A percentile compares a stretch with the other conserved stretches of the same genome.
phyloP scores from a whole-genome alignment of 495 filamentous ascomycete species.

The Neurospora sp. region DNA sequence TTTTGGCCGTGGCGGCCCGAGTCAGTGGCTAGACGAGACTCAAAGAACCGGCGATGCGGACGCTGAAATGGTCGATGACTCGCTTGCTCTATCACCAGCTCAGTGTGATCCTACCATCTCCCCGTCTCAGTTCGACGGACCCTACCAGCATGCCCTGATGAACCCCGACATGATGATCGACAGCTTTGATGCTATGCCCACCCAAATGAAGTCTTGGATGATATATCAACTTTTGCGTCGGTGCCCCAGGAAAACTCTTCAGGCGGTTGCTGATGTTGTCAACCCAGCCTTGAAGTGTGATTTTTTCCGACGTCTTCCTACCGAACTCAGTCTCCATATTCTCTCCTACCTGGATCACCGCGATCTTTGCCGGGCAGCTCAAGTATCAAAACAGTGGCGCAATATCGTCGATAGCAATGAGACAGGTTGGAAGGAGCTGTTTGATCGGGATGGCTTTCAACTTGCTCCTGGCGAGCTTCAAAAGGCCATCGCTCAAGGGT shows the following conservation, averaged over 20 bases:
- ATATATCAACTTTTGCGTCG: constrained; percentile 91
- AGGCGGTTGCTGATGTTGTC: constrained; percentile 83
- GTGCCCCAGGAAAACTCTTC: constrained; percentile 80
- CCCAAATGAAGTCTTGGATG: constrained; percentile 80
- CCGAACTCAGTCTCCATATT: constrained; percentile 80
- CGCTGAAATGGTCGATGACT: constrained; percentile 2
- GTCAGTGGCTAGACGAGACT: constrained; percentile 18
- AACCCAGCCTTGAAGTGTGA: constrained; percentile 97
- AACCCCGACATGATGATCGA: constrained; percentile 79
- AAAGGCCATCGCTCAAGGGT: constrained; percentile 82
- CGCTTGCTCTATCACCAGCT: not conserved
- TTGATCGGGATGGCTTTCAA: constrained; percentile 71
- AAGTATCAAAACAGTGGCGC: constrained; percentile 92
- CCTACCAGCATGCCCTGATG: constrained; percentile 36
- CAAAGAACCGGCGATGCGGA: constrained; percentile 20
- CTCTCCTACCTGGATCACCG: constrained; percentile 76
- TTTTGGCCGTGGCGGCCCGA: constrained; percentile 2
- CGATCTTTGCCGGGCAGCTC: constrained; percentile 83
- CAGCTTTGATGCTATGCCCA: constrained; percentile 80
- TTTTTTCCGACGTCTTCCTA: constrained; percentile 70
- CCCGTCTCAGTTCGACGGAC: constrained; percentile 7
- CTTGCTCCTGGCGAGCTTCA: constrained; percentile 78
- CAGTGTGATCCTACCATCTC: constrained; percentile 1
- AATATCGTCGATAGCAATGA: constrained; percentile 84
- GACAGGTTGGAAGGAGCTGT: constrained; percentile 87